A percentile compares a stretch with the other conserved stretches of the same genome.
phyloP scores from a whole-genome alignment of 257 asterid genomes.

The Linaria vulgaris region DNA sequence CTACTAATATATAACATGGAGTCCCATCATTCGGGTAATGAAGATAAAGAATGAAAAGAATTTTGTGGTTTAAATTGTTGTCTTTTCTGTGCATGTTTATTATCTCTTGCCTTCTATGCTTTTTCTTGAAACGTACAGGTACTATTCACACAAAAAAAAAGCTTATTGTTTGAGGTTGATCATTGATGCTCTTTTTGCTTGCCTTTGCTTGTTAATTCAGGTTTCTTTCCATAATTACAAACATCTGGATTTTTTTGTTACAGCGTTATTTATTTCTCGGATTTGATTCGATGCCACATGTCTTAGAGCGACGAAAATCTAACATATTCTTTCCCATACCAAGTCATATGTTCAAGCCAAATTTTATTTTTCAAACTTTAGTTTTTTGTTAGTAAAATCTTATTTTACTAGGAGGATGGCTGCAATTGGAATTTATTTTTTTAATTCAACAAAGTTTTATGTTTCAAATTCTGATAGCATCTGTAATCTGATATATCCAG shows the following conservation, averaged over 20 bases:
- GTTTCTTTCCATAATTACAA: neutral
- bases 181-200: neutral
- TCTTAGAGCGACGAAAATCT: too few relatives aligned
- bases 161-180: neutral
- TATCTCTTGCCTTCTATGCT: neutral
- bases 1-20: neutral
- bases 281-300: neutral
- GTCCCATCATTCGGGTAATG: constrained; percentile 25
- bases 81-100: neutral
- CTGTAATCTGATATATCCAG: too few relatives aligned
- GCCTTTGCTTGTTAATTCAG: constrained; percentile 23
- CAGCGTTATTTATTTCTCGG: neutral
- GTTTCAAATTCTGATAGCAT: too few relatives aligned
- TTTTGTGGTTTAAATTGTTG: neutral
- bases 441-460: too few relatives aligned
- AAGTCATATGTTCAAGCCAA: too few relatives aligned
- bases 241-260: neutral
- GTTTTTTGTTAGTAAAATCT: too few relatives aligned
- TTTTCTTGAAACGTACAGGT: too few relatives aligned
- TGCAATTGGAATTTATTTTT: too few relatives aligned
- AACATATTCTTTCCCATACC: too few relatives aligned
- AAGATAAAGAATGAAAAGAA: constrained; percentile 10
- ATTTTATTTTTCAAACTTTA: too few relatives aligned
- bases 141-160: neutral
- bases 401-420: too few relatives aligned